These are phyloP conservation scores for Lactarius hengduanensis DNA, from an alignment of 768 basidiomycete genomes.

Conservation along the genomic window DNA sequence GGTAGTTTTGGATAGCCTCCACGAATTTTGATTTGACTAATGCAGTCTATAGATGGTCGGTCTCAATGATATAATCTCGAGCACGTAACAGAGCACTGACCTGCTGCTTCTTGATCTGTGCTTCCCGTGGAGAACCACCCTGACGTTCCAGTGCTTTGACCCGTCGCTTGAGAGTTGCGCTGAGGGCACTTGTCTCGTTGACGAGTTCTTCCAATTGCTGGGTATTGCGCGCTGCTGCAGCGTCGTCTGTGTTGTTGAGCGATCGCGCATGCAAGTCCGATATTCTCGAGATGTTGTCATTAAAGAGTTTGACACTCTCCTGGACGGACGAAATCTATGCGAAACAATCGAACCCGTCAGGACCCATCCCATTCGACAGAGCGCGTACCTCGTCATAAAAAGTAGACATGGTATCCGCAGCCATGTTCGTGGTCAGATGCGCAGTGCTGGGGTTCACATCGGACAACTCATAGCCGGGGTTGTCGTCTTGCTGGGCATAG, in stretches of 20 bases:
- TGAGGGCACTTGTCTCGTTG: slow-evolving; percentile 57
- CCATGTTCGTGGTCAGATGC: slow-evolving; percentile 35
- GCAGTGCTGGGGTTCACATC: slow-evolving; percentile 56
- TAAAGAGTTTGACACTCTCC: slow-evolving; percentile 45
- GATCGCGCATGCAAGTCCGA: slow-evolving; percentile 51
- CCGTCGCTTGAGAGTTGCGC: slow-evolving; percentile 54
- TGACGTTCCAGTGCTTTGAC: slow-evolving; percentile 55
- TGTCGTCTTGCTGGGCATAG: slow-evolving; percentile 65
- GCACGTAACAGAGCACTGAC: slow-evolving; percentile 31
- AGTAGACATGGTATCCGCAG: slow-evolving; percentile 56
- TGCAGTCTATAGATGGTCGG: slow-evolving; percentile 43
- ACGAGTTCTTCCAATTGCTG: slow-evolving; percentile 57
- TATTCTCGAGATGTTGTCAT: slow-evolving; percentile 46
- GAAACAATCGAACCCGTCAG: not conserved
- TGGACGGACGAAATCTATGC: slow-evolving; percentile 50
- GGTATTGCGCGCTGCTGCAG: slow-evolving; percentile 41
- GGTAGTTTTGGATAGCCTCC: slow-evolving; percentile 76
- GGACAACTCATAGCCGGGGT: slow-evolving; percentile 64
- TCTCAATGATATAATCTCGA: not conserved
- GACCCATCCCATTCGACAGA: not conserved
- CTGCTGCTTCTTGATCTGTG: slow-evolving; percentile 48
- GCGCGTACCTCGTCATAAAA: slow-evolving; percentile 71
- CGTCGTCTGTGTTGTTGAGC: slow-evolving; percentile 49
- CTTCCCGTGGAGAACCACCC: slow-evolving; percentile 42
- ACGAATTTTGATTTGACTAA: slow-evolving; percentile 67